Percentiles rank a stretch among this genome's conserved stretches.
Conservation (phyloP, 2,329 filamentous ascomycete genomes). For the Clarireedia homoeocarpa region DNA sequence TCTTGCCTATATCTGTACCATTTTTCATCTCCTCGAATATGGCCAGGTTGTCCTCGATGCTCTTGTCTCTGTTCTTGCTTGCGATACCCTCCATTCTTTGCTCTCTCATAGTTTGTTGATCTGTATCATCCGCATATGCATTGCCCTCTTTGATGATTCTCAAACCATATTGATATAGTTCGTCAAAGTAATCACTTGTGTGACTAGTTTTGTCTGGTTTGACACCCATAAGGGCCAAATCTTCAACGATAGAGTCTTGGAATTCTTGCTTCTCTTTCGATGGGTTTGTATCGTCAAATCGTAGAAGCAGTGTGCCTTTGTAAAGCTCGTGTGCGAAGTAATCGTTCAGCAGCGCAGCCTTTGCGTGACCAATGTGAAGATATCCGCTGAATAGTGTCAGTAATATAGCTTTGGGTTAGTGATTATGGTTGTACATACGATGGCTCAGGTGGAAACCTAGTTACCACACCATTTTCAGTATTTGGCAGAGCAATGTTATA, state of each 20-base stretch:
- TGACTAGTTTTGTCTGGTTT: conserved; percentile 80
- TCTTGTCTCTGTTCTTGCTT: conserved; percentile 70
- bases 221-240: conserved; percentile 85
- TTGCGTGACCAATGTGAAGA: conserved; percentile 92
- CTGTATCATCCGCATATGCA: conserved; percentile 91
- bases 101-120: conserved; percentile 78
- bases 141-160: conserved; percentile 78
- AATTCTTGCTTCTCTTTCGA: conserved; percentile 96
- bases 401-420: background rate
- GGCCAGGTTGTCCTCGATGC: conserved; percentile 74
- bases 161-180: conserved; percentile 79
- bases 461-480: conserved; percentile 82
- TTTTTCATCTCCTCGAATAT: conserved; percentile 93
- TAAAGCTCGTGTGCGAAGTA: conserved; percentile 95
- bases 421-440: conserved; percentile 47
- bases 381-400: conserved; percentile 48
- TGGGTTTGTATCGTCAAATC: conserved; percentile 97
- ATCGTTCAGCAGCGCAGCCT: conserved; percentile 87
- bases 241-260: conserved; percentile 87
- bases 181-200: conserved; percentile 92
- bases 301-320: conserved; percentile 80
- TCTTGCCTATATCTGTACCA: conserved; percentile 67
- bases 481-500: conserved; percentile 85
- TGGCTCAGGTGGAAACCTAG: conserved; percentile 88
- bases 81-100: conserved; percentile 79